Conservation (phyloP, 73 alveolate species). For the Paraurostyla sp. region DNA sequence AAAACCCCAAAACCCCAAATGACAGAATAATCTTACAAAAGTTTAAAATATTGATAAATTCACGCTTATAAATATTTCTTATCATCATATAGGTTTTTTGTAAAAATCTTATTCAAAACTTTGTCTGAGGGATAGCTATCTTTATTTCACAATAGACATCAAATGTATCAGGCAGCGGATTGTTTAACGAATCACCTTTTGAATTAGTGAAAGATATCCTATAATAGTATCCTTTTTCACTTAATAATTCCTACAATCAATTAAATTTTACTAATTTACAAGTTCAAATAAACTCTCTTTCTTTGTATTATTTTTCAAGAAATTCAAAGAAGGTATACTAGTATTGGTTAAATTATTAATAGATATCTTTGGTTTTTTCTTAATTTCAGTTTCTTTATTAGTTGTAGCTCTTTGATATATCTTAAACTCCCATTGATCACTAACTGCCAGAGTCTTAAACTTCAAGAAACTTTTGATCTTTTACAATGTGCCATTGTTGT, state of each 20-base stretch:
- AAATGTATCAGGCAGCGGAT: background rate
- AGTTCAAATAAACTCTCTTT: background rate
- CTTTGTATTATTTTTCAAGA: background rate
- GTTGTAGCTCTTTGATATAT: background rate
- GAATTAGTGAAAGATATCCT: background rate
- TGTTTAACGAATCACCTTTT: background rate
- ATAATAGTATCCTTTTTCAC: constrained; percentile 26
- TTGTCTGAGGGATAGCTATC: background rate
- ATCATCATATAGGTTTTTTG: too few species aligned
- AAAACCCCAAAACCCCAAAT: too few species aligned
- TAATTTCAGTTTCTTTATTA: background rate
- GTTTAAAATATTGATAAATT: too few species aligned
- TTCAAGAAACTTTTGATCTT: constrained; percentile 3
- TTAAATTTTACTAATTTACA: background rate
- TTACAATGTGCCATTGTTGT: background rate
- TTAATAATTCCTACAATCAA: background rate
- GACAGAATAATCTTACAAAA: too few species aligned
- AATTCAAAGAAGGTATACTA: background rate
- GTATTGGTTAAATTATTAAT: background rate
- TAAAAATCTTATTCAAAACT: too few species aligned
- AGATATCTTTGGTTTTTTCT: background rate
- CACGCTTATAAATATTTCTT: too few species aligned
- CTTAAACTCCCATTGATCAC: constrained; percentile 7
- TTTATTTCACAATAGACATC: constrained; percentile 1
- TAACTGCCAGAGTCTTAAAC: background rate